These are phyloP conservation scores for Graphium sp. DNA, from an alignment of 2,329 filamentous ascomycete species.

Conservation along the genomic window DNA sequence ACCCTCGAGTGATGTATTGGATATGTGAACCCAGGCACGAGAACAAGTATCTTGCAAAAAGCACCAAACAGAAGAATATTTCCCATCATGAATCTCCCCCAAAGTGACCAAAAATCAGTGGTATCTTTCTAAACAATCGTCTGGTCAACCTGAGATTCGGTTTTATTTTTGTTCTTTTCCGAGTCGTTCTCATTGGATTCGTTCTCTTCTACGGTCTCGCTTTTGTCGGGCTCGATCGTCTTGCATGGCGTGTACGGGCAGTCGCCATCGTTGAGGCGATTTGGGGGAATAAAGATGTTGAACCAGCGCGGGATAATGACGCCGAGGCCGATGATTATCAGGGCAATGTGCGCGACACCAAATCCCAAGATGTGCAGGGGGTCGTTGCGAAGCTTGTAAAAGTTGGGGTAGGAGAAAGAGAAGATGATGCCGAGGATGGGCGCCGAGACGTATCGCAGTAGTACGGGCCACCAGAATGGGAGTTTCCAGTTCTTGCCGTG, in stretches of 20 bases:
- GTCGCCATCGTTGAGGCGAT: constrained; percentile 26
- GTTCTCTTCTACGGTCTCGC: too few relatives aligned
- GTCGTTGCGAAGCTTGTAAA: constrained; percentile 27
- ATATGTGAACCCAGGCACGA: too few relatives aligned
- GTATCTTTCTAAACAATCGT: too few relatives aligned
- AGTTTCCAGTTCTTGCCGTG: constrained; percentile 38
- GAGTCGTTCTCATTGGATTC: too few relatives aligned
- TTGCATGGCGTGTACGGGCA: constrained; percentile 10
- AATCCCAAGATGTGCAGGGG: constrained; percentile 33
- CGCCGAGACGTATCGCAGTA: constrained; percentile 30
- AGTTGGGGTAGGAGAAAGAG: constrained; percentile 32
- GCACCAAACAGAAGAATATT: too few relatives aligned
- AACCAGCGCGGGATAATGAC: constrained; percentile 36
- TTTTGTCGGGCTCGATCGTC: too few relatives aligned
- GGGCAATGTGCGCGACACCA: constrained; percentile 23
- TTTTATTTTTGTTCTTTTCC: too few relatives aligned
- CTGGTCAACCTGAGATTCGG: too few relatives aligned
- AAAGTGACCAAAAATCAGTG: too few relatives aligned
- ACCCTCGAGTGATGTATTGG: too few relatives aligned
- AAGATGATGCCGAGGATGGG: constrained; percentile 33
- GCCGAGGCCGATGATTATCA: constrained; percentile 27
- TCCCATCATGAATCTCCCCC: too few relatives aligned
- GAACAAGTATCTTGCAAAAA: too few relatives aligned
- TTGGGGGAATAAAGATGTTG: constrained; percentile 29
- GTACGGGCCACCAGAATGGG: constrained; percentile 28